Evolutionary conservation across 2,329 filamentous ascomycete genomes (phyloP), one percentile per base, ranked within the genome.

Genomic region (Volutella citrinella): DNA sequence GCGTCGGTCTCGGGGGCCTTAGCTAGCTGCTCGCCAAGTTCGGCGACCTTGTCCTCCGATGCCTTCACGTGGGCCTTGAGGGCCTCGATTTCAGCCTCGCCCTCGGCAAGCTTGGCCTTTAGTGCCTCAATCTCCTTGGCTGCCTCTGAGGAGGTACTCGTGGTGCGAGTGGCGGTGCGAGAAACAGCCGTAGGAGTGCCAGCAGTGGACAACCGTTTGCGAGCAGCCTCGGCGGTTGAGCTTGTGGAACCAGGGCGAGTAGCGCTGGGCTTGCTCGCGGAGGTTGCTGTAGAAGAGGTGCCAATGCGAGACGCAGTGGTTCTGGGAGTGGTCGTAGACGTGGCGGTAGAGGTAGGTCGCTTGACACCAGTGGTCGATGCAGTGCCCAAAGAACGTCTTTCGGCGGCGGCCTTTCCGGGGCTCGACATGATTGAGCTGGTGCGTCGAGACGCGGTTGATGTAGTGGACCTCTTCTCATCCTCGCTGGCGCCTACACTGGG

Each of bases 101-200:
- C 78, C 19, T 75, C 68, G 5, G 67, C 64, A 15, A 83, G 64
- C 58, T 80, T 80, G 7, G 65, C 57, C 62, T 78, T 82, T 26
- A 83, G 65, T 27, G 77, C 71, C 30, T 82, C 78, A 5, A 76
- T 61, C 49, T 78, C 76, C 59, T 77, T 80, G 14, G 69, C 55
- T 7, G 60, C 46, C 10, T 68, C 64, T 12, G 65, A 55, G 15
- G 68, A 63, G 20, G 65, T 56, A 25, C 65, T 50, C n/a, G 65
- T 36, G 6, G 62, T 55, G 43, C 74, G 69, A 32, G 65, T 36
- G 4, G 63, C 42, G 5, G 66, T 53, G 20, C 64, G 58, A 17
- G 61, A 35, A 13, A 63, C 51, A 10, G 61, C 33, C 11, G 67
- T 48, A 5, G 69, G 52, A 3, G 59, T 54, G 18, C 69, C 63